Percentiles rank a stretch among this genome's conserved stretches.
Evolutionary conservation across 371 early-diverging fungal genomes (phyloP).

Genomic region (Mortierella sp.): DNA sequence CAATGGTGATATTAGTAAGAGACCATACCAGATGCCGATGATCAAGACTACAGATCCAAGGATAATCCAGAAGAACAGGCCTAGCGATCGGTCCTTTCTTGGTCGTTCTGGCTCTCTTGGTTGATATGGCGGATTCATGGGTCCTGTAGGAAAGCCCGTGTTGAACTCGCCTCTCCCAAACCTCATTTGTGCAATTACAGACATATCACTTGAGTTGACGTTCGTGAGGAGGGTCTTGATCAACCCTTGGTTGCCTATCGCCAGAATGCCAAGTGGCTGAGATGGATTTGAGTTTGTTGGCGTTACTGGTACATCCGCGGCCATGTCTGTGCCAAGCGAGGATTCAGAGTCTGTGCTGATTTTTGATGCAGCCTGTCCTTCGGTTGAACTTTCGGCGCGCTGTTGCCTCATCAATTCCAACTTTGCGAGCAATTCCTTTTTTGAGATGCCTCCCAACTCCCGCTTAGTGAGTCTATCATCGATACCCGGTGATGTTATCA

Average conservation of each 20-base stretch:
- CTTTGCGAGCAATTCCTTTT: constrained; percentile 18
- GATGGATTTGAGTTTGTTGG: neutral
- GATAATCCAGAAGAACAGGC: constrained; percentile 50
- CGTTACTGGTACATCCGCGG: neutral
- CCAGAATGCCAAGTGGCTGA: constrained; percentile 26
- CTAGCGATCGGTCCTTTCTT: constrained; percentile 28
- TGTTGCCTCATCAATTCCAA: neutral
- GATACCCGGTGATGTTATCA: neutral
- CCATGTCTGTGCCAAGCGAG: neutral
- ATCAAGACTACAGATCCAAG: constrained; percentile 40
- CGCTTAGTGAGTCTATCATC: constrained; percentile 8
- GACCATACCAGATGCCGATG: constrained; percentile 44
- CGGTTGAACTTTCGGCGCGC: neutral
- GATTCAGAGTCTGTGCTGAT: constrained; percentile 9
- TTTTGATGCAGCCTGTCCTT: neutral
- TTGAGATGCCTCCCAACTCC: constrained; percentile 12
- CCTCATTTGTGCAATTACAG: constrained; percentile 43
- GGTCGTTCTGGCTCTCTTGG: constrained; percentile 17
- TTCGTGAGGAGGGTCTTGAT: constrained; percentile 24
- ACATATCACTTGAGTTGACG: constrained; percentile 5
- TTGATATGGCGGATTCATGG: neutral
- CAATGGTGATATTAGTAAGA: neutral
- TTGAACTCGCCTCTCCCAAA: constrained; percentile 25
- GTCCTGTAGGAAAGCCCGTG: constrained; percentile 2
- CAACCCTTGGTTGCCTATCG: constrained; percentile 20